phyloP scores from a whole-genome alignment of 106 monocot genomes.

The Dendrobium officinale region DNA sequence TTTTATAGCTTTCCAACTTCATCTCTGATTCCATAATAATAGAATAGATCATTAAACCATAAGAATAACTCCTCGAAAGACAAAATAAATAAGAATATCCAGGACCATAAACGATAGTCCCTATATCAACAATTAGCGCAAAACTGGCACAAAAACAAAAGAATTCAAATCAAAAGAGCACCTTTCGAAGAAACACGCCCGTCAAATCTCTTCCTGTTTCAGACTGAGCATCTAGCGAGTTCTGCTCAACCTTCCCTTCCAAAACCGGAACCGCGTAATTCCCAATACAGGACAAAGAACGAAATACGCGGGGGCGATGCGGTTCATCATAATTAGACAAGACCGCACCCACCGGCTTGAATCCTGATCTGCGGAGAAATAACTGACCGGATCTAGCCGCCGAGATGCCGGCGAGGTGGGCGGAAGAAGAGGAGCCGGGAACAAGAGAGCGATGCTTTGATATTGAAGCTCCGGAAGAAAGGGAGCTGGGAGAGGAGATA shows the following conservation, averaged over 20 bases:
- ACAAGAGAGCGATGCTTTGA: background rate
- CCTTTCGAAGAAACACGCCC: background rate
- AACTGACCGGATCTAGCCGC: background rate
- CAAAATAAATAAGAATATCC: background rate
- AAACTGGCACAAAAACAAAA: background rate
- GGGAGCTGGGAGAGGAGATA: background rate
- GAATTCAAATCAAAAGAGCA: background rate
- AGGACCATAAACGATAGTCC: background rate
- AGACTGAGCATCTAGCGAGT: background rate
- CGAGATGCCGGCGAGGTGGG: background rate
- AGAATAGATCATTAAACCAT: no score
- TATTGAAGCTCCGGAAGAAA: background rate
- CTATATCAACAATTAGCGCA: background rate
- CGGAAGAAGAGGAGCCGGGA: background rate
- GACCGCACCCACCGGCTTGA: background rate
- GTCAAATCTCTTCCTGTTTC: background rate
- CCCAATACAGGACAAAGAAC: background rate
- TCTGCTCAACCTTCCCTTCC: background rate
- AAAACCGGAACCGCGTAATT: background rate
- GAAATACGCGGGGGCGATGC: background rate
- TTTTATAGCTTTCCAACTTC: no score
- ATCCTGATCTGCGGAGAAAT: constrained; percentile 1
- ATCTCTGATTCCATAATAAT: no score
- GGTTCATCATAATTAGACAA: background rate
- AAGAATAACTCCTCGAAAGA: no score